Base-by-base conservation (phyloP, 1,139 yeast species). In the Candida sp. region DNA sequence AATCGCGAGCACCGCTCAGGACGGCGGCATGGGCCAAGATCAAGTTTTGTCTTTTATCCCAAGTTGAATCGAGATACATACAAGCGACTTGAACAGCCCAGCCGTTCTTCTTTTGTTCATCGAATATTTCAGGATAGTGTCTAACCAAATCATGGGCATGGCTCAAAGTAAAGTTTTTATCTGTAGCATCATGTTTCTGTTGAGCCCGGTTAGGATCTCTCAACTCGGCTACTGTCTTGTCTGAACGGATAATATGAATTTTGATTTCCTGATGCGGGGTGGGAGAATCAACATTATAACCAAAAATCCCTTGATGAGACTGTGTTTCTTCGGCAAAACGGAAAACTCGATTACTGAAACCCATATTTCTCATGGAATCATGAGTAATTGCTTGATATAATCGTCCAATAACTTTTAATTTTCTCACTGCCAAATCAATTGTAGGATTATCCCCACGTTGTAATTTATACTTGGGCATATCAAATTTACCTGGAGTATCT, bases 311-410 rank as follows among this genome's bases (percentile, higher is more conserved):
- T 47, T 70, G 75, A 36, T 58, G 50, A 9, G 50, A 43, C 4
- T 51, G 54, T 1, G 58, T 38, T 55, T 87, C 96, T 54, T 93
- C 97, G 5, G 75, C 84, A 52, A 90, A 85, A 47, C 82, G 81
- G 63, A 90, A 90, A 4, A 87, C 75, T 46, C 98, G 68, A 50
- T 85, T 81, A 23, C 97, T 96, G 55, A 88, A 79, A 0, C 95
- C 95, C 43, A 78, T 76, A 35, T 83, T 68, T 45, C 82, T 66
- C 96, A 93, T 89, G 58, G 91, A 97, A 53, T 93, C 97, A 52
- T 84, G 84, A 0, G 98, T 91, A 60, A 81, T 91, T 0, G 97
- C 96, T 56, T 89, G 91, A 96, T 90, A 89, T 62, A 93, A 62
- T 55, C 97, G 74, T 4, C 88, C 96, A 5, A 91, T 97, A 48